These are phyloP conservation scores for Arthroderma uncinatum DNA, from an alignment of 2,329 filamentous ascomycete genomes.

Conservation along the genomic window DNA sequence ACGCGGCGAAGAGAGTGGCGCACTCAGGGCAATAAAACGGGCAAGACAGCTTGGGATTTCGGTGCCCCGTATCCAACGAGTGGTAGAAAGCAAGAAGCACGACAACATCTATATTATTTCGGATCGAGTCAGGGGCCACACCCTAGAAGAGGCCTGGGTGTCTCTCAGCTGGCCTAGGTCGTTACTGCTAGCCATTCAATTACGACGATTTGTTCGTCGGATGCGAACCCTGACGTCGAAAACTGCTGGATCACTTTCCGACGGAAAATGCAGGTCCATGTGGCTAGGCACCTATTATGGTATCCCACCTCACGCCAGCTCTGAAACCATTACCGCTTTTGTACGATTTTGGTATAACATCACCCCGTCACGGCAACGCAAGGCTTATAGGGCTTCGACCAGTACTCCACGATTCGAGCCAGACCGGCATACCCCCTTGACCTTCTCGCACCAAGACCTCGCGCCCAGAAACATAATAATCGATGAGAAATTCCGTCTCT, in stretches of 20 bases:
- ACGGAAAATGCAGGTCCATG: slow-evolving; percentile 13
- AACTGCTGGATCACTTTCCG: slow-evolving; percentile 16
- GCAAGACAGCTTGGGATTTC: slow-evolving; percentile 17
- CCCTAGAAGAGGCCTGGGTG: slow-evolving; percentile 15
- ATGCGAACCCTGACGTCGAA: slow-evolving; percentile 17
- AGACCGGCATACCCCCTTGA: slow-evolving; percentile 18
- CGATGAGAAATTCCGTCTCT: slow-evolving; percentile 15
- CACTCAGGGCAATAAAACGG: slow-evolving; percentile 13
- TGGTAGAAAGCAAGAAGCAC: slow-evolving; percentile 11
- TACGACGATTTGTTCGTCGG: slow-evolving; percentile 15
- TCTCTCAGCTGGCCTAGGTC: slow-evolving; percentile 16
- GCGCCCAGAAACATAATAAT: slow-evolving; percentile 24
- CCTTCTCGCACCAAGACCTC: slow-evolving; percentile 27
- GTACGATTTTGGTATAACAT: slow-evolving; percentile 19
- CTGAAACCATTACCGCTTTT: slow-evolving; percentile 15
- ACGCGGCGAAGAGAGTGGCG: slow-evolving; percentile 13
- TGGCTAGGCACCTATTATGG: slow-evolving; percentile 19
- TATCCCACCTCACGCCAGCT: slow-evolving; percentile 14
- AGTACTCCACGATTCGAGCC: slow-evolving; percentile 7
- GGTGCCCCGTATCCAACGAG: slow-evolving; percentile 13
- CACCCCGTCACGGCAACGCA: slow-evolving; percentile 6
- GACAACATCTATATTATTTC: slow-evolving; percentile 15
- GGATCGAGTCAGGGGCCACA: slow-evolving; percentile 17
- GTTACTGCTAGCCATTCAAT: slow-evolving; percentile 17
- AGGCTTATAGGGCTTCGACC: neutral